Conservation (phyloP, 2,329 filamentous ascomycete species). For the Neonectria sp. region DNA sequence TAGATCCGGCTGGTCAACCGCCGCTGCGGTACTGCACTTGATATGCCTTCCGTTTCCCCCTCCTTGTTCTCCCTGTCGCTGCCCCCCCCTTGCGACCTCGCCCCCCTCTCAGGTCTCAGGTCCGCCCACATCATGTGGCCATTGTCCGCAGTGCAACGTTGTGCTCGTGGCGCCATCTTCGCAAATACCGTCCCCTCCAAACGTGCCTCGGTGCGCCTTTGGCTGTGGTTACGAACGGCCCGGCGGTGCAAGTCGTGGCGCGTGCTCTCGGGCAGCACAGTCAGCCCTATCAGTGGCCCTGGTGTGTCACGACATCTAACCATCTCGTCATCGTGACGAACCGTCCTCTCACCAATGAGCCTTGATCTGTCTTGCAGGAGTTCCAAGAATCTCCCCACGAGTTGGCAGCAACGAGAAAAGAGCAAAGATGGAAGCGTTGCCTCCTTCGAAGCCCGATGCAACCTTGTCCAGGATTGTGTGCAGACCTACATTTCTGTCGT, state of each 20-base stretch:
- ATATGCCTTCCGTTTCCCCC: not conserved
- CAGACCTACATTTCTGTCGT: not conserved
- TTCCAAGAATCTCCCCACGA: not conserved
- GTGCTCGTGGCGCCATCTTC: not conserved
- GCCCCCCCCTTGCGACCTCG: not conserved
- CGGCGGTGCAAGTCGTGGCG: not conserved
- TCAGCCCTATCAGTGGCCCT: conserved; percentile 2
- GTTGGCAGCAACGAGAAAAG: not conserved
- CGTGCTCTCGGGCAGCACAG: not conserved
- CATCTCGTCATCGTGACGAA: conserved; percentile 11
- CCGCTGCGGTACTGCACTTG: not conserved
- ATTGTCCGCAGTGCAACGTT: not conserved
- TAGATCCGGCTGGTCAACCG: not conserved
- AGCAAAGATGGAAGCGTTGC: not conserved
- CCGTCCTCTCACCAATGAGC: not conserved
- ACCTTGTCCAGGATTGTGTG: conserved; percentile 13
- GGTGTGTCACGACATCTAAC: not conserved
- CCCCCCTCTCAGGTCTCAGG: not conserved
- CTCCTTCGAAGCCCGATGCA: not conserved
- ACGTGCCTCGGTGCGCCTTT: not conserved
- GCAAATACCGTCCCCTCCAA: not conserved
- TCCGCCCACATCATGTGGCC: not conserved
- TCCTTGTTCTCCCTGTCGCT: not conserved
- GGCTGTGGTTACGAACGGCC: not conserved
- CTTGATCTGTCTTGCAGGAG: not conserved